Evolutionary conservation across 1,284 basidiomycete genomes (phyloP), one percentile per base, ranked within the genome.

Genomic region (Farysia itapuensis): DNA sequence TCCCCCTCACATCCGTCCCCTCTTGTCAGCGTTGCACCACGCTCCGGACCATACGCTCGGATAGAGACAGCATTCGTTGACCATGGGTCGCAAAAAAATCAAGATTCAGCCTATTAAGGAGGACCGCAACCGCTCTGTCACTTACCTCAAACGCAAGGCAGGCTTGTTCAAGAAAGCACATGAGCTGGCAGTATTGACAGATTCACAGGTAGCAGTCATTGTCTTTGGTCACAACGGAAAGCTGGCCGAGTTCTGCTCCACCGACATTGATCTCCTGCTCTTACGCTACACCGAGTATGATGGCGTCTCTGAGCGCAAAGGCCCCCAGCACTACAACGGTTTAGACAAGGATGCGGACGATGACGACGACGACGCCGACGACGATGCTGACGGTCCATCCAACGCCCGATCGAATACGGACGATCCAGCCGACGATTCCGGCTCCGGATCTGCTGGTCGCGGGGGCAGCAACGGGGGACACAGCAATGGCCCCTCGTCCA

Each of bases 131-230:
- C 85, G 90, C 58, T 86, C 86, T 54, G 90, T 92, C 65, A 92
- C 89, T 53, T 92, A 90, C 81, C 81, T 90, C 78, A 92, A 92
- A 84, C 88, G 88, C 67, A 90, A 90, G 80, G 88, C 88, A 51
- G 89, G 89, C 2, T 83, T 91, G 43, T 90, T 91, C 84, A 90
- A 90, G 77, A 90, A 90, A 75, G 89, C 88, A 0, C 89, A 89
- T 77, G 89, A 90, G 78, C 84, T 90, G 34, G 88, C 88, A 24
- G 88, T 90, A 4, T 78, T 86, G 40, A 86, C 85, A 69, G 83
- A 82, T 21, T 84, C 85, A 45, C 84, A 86, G 57, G 82, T 86
- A 30, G 84, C 84, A 5, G 83, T 86, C 58, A 84, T 86, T 59
- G 83, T 86, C 43, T 85, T 86, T 63, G 83, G 83, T 80, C 53